Percentiles rank a stretch among this genome's conserved stretches.
phyloP scores from a whole-genome alignment of 352 stramenopile genomes.

The Phytophthora palmivora region DNA sequence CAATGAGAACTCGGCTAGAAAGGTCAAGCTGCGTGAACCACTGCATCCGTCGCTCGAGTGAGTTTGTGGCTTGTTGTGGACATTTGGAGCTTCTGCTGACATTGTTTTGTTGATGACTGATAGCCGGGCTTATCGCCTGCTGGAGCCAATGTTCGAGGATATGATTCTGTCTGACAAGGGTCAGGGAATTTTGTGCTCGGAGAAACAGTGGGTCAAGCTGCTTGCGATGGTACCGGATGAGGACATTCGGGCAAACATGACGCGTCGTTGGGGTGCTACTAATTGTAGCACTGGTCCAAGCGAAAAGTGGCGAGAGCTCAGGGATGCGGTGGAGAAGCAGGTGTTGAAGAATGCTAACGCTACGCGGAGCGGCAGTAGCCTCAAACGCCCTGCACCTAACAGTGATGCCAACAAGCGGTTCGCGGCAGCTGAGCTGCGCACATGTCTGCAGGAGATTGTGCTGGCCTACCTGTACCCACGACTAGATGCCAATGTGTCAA shows the following conservation, averaged over 20 bases:
- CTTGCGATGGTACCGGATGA: slow-evolving; percentile 94
- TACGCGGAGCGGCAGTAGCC: slow-evolving; percentile 48
- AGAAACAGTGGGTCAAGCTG: slow-evolving; percentile 92
- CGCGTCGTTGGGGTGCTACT: slow-evolving; percentile 59
- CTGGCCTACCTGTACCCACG: slow-evolving; percentile 97
- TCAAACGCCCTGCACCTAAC: slow-evolving; percentile 52
- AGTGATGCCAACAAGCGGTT: slow-evolving; percentile 62
- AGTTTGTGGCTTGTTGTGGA: slow-evolving; percentile 19
- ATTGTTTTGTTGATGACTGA: slow-evolving; percentile 5
- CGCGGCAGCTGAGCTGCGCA: slow-evolving; percentile 72
- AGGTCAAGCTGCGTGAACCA: slow-evolving; percentile 92
- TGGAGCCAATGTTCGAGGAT: slow-evolving; percentile 96
- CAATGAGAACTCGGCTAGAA: slow-evolving; percentile 89
- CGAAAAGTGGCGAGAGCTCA: slow-evolving; percentile 92
- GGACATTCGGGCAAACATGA: slow-evolving; percentile 74
- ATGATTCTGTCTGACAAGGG: slow-evolving; percentile 91
- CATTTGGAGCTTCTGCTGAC: slow-evolving; percentile 4
- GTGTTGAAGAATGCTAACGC: slow-evolving; percentile 59
- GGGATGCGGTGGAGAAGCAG: slow-evolving; percentile 73
- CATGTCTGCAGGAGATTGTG: slow-evolving; percentile 96
- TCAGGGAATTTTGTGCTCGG: slow-evolving; percentile 91
- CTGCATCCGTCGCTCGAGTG: slow-evolving; percentile 95
- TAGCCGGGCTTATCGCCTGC: slow-evolving; percentile 91
- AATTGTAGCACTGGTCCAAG: slow-evolving; percentile 63
- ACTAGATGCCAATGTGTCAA: slow-evolving; percentile 99